A percentile compares a stretch with the other conserved stretches of the same genome.
These are phyloP conservation scores for Tylopilus sp. DNA, from an alignment of 1,284 basidiomycete genomes.

Conservation along the genomic window DNA sequence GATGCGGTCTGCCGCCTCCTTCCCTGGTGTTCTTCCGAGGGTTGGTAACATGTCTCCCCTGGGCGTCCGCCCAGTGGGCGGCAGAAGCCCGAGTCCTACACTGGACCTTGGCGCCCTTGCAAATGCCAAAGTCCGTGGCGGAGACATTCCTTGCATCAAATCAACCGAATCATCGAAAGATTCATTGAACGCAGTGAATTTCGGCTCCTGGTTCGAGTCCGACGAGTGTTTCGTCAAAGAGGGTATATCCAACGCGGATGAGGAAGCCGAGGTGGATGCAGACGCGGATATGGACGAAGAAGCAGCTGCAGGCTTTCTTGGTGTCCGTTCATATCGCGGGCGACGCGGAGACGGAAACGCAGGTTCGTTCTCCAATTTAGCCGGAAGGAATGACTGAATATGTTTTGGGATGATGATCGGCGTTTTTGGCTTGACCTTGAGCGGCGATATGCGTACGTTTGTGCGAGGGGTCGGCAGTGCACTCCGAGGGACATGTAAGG, in stretches of 20 bases:
- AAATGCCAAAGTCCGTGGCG: conserved; percentile 82
- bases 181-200: conserved; percentile 46
- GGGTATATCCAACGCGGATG: conserved; percentile 31
- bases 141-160: conserved; percentile 69
- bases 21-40: conserved; percentile 58
- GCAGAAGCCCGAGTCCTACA: conserved; percentile 47
- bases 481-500: conserved; percentile 32
- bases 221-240: conserved; percentile 25
- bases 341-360: conserved; percentile 43
- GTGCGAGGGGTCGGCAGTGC: conserved; percentile 32
- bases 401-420: conserved; percentile 54
- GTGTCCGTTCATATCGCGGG: conserved; percentile 31
- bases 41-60: conserved; percentile 50
- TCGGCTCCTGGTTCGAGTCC: conserved; percentile 23
- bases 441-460: conserved; percentile 35
- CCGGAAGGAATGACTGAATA: conserved; percentile 60
- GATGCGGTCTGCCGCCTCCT: conserved; percentile 65
- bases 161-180: conserved; percentile 54
- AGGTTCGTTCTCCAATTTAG: conserved; percentile 55
- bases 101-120: conserved; percentile 63
- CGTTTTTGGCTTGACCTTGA: conserved; percentile 44
- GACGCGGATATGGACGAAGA: conserved; percentile 30
- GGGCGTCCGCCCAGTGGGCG: conserved; percentile 58
- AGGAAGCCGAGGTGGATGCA: conserved; percentile 19
- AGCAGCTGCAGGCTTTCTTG: conserved; percentile 23